Evolutionary conservation across 2,329 filamentous ascomycete genomes (phyloP), one percentile per base, ranked within the genome.

Genomic region (Dothistroma pini): DNA sequence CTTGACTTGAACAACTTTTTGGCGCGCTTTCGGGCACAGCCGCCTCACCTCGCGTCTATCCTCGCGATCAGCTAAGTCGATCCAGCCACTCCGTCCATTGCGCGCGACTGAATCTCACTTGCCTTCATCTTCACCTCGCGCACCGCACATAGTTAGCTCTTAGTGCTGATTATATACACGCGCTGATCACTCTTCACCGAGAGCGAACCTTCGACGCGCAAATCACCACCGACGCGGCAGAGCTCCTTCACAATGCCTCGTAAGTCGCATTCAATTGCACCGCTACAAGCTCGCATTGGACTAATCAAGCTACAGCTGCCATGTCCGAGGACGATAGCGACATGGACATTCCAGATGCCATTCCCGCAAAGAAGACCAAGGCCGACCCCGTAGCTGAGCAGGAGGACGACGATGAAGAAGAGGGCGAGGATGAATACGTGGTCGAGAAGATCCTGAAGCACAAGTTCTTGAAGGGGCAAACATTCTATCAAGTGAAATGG

Each of bases 401-500:
- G 16, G 70, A 70, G 5, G 75, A 74, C 9, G 76, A 76, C 0
- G 74, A 75, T 12, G 77, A 75, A 5, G 76, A 82, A 22, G 79
- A 81, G 34, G 84, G 80, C 2, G 80, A 73, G 34, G 60, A 57
- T 65, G 90, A 88, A 70, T 93, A 84, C 69, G 83, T 90, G 14
- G 89, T 95, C 4, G 89, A 93, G 72, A 83, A 85, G 68, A 92
- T 95, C 67, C 72, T 87, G 51, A 80, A 78, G 34, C 90, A 93
- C 75, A 81, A 83, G 58, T 80, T 88, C 50, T 79, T 83, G 10
- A 61, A 85, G 77, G 83, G 83, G 21, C 72, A 74, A 4, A 69
- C 86, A 0, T 80, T 81, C 52, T 92, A 89, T 70, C 81, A 88
- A 56, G 89, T 95, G 38, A 92, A 93, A 70, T 95, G 90, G 90